Evolutionary conservation across 352 stramenopile species (phyloP).

Genomic region (Halophytophthora batemanensis): DNA sequence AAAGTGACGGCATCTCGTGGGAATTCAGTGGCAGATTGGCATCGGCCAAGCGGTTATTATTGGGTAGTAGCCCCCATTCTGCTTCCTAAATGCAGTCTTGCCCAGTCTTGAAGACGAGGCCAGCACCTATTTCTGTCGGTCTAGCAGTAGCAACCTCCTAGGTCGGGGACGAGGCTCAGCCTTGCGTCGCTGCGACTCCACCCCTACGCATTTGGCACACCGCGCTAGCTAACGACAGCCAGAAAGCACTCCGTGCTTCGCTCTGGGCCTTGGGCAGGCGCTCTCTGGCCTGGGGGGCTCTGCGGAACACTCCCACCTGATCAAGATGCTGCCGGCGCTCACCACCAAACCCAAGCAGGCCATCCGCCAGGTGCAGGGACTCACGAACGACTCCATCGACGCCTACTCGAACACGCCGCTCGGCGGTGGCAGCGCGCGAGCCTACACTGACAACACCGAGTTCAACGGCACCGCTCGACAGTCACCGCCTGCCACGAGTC

Average conservation of each 20-base stretch:
- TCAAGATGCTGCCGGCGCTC: conserved; percentile 68
- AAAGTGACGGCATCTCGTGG: too few species aligned
- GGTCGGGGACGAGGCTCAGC: too few species aligned
- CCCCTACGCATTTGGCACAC: too few species aligned
- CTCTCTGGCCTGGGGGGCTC: neutral
- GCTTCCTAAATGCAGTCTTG: too few species aligned
- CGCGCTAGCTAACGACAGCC: neutral
- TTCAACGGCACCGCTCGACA: conserved; percentile 15
- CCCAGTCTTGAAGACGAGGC: too few species aligned
- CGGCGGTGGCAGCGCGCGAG: conserved; percentile 15
- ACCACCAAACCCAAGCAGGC: conserved; percentile 81
- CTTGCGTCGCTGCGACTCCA: too few species aligned
- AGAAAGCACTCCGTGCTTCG: conserved; percentile 2
- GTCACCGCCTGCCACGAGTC: conserved; percentile 21
- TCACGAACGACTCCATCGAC: conserved; percentile 87
- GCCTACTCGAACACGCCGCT: conserved; percentile 70
- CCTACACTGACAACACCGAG: conserved; percentile 64
- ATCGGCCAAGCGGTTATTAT: too few species aligned
- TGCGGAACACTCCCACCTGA: too few species aligned
- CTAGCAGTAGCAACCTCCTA: too few species aligned
- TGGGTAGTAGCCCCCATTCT: too few species aligned
- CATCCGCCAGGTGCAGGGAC: conserved; percentile 72
- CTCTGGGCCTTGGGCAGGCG: conserved; percentile 1
- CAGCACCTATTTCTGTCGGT: too few species aligned
- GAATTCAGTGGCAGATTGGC: too few species aligned